Base-by-base conservation (phyloP, 805 yeast genomes). In the Kodamaea jinghongensis region DNA sequence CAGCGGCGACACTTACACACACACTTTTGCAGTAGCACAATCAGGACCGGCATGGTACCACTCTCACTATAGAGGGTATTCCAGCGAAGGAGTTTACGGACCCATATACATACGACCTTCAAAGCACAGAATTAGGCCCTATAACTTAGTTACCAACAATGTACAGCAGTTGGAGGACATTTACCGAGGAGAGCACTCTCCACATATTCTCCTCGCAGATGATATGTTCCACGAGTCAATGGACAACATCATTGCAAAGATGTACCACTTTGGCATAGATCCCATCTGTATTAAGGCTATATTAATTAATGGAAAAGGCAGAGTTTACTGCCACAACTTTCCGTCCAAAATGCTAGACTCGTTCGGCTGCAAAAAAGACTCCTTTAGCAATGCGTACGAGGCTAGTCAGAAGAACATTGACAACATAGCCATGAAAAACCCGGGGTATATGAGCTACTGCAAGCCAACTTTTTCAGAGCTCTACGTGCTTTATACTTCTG, bases 11-110 rank as follows among this genome's bases (percentile, higher is more conserved):
- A 41, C 56, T 2, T 75, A 65, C 52, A 55, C 62, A 1, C 73
- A 77, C 46, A 50, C 58, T 30, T 76, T 76, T 50, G 63, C 63
- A 12, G 54, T 63, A 3, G 43, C 34, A 34, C 76, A 72, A 39
- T 52, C 60, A 20, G 83, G 83, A 0, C 68, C 79, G 1, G 71
- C 58, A 38, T 77, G 82, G 82, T 77, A 76, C 52, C 83, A 77
- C 45, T 66, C 79, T 4, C 82, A 77, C 38, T 61, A 58, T 39
- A 52, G 65, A 7, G 70, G 72, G 2, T 77, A 76, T 45, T 61
- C 69, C 39, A 60, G 71, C 25, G 76, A 73, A 43, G 81, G 81
- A 1, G 49, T 77, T 3, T 58, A 63, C 13, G 81, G 80, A 5
- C 72, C 71, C 1, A 49, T 76, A 17, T 61, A 74, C 20, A 55